These are phyloP conservation scores for Leptodermis oblonga DNA, from an alignment of 257 asterid genomes.

Conservation along the genomic window DNA sequence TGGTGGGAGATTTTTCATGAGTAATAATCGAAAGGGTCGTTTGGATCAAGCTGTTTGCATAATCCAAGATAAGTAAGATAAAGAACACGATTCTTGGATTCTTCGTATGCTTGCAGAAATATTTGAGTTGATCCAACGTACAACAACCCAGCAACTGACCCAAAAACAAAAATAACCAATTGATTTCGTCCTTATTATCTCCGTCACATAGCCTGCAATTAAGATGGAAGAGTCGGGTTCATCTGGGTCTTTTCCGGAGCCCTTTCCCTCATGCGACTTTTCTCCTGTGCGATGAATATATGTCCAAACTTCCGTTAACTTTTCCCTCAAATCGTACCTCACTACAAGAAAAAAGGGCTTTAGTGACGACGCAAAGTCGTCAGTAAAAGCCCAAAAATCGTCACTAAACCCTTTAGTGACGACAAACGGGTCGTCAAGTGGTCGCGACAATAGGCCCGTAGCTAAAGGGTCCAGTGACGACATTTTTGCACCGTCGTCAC, in stretches of 20 bases:
- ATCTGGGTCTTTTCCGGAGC: constrained; percentile 57
- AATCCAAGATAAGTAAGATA: constrained; percentile 52
- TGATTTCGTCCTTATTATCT: constrained; percentile 45
- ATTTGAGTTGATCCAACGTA: constrained; percentile 69
- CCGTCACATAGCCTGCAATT: constrained; percentile 50
- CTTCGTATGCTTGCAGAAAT: constrained; percentile 69
- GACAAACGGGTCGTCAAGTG: too few relatives aligned
- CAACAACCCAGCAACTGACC: constrained; percentile 67
- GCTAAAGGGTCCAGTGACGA: too few relatives aligned
- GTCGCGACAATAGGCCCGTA: too few relatives aligned
- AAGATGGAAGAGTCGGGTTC: constrained; percentile 39
- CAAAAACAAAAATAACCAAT: constrained; percentile 80
- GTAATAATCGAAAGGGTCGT: too few relatives aligned
- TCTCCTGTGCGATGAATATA: constrained; percentile 32
- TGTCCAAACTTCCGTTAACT: constrained; percentile 19
- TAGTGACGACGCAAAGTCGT: too few relatives aligned
- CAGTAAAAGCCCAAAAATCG: too few relatives aligned
- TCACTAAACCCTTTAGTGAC: too few relatives aligned
- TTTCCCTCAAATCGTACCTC: constrained; percentile 37
- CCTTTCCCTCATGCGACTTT: constrained; percentile 38
- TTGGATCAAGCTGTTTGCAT: constrained; percentile 71
- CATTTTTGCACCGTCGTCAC: too few relatives aligned
- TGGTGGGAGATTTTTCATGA: too few relatives aligned
- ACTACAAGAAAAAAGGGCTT: too few relatives aligned
- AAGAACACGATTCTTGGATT: constrained; percentile 78